Conservation (phyloP, 2,329 filamentous ascomycete genomes). For the Cercospora zeina region DNA sequence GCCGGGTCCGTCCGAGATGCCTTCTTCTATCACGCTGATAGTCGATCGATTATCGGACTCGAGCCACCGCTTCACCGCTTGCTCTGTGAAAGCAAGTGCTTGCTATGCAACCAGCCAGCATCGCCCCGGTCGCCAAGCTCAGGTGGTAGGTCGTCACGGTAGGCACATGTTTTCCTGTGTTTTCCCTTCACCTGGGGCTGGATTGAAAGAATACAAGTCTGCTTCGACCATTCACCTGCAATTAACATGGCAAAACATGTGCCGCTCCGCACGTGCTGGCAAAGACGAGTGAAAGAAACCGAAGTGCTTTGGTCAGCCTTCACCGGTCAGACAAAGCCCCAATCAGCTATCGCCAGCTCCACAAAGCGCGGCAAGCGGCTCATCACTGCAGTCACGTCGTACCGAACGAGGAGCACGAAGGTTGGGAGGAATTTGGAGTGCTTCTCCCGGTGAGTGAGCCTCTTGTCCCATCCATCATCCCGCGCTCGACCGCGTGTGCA, state of each 20-base stretch:
- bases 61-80: background rate
- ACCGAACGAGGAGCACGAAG: conserved; percentile 14
- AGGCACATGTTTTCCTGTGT: background rate
- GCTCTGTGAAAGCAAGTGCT: background rate
- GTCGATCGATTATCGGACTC: background rate
- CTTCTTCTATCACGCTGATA: background rate
- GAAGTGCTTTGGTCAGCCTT: background rate
- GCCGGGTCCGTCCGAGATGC: background rate
- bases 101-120: background rate
- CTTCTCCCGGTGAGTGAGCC: background rate
- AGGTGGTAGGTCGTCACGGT: conserved; percentile 1
- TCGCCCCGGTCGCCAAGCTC: conserved; percentile 2
- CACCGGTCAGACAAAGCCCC: conserved; percentile 17
- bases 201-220: background rate
- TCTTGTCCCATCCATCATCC: conserved; percentile 7
- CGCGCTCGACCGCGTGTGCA: conserved; percentile 26
- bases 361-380: conserved; percentile 17
- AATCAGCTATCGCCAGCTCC: conserved; percentile 14
- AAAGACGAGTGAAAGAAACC: conserved; percentile 5
- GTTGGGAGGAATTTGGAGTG: conserved; percentile 5
- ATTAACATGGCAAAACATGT: background rate
- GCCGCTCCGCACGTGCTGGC: background rate
- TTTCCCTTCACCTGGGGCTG: background rate
- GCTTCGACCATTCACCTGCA: background rate
- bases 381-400: conserved; percentile 14